Evolutionary conservation across 306 rosid species (phyloP).

Genomic region (Cajanus cajan): DNA sequence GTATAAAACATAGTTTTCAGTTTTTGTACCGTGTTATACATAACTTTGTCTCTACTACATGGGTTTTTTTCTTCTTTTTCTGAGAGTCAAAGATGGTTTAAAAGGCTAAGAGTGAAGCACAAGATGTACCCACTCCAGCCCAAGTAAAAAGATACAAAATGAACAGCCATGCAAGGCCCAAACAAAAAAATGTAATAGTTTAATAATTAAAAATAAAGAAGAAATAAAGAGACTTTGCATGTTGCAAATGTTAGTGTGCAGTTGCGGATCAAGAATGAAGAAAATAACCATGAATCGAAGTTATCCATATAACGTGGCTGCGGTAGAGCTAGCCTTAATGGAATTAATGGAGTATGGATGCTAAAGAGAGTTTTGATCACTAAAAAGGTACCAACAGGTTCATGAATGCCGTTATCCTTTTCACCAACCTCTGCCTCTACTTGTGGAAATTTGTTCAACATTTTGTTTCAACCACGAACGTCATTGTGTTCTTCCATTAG

Average conservation of each 20-base stretch:
- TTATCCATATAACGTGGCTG: too few species aligned
- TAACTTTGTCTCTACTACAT: neutral
- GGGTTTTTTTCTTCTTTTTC: neutral
- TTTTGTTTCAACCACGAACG: conserved; percentile 6
- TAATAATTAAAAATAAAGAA: too few species aligned
- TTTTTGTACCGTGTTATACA: neutral
- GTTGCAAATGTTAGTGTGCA: neutral
- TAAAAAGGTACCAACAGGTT: neutral
- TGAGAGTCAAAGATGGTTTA: too few species aligned
- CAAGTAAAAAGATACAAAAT: too few species aligned
- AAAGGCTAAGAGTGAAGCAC: too few species aligned
- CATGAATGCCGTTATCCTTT: neutral
- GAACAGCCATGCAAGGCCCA: too few species aligned
- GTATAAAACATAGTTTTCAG: neutral
- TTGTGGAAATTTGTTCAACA: conserved; percentile 23
- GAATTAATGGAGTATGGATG: too few species aligned
- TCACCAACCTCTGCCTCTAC: conserved; percentile 8
- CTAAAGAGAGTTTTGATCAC: neutral
- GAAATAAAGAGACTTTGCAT: too few species aligned
- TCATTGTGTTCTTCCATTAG: conserved; percentile 9
- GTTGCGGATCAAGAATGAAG: too few species aligned
- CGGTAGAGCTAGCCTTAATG: neutral
- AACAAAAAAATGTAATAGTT: too few species aligned
- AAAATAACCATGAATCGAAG: too few species aligned
- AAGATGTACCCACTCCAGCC: too few species aligned